Percentiles rank a stretch among this genome's conserved stretches.
phyloP scores from a whole-genome alignment of 176 grass and related monocot species.

The Tillandsia fasciculata region DNA sequence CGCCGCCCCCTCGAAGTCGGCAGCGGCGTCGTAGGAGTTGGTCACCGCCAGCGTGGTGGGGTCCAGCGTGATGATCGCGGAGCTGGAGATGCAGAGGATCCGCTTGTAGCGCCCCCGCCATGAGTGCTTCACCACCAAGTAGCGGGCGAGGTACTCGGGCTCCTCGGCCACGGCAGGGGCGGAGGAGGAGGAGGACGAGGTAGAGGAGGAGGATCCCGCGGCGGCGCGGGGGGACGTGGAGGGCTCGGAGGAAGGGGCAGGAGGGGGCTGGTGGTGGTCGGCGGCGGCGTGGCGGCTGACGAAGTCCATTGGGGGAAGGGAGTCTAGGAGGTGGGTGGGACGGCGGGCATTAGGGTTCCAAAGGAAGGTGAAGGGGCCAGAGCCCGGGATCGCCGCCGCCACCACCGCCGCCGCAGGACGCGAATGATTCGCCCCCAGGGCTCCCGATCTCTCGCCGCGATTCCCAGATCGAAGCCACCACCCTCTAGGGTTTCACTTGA shows the following conservation, averaged over 20 bases:
- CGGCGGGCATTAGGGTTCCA: slow-evolving; percentile 69
- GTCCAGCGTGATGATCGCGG: slow-evolving; percentile 77
- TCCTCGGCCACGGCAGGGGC: slow-evolving; percentile 44
- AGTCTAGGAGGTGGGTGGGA: slow-evolving; percentile 37
- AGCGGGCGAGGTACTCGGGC: slow-evolving; percentile 83
- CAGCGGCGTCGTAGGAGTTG: slow-evolving; percentile 65
- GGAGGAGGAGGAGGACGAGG: slow-evolving; percentile 11
- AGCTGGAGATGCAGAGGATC: slow-evolving; percentile 74
- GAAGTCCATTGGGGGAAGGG: slow-evolving; percentile 70
- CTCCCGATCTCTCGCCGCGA: slow-evolving; percentile 57
- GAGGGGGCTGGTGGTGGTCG: slow-evolving; percentile 22
- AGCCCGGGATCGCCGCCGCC: slow-evolving; percentile 21
- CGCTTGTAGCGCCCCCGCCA: slow-evolving; percentile 88
- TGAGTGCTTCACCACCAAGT: slow-evolving; percentile 86
- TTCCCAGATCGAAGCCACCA: slow-evolving; percentile 3
- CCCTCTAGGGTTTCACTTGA: too few relatives aligned
- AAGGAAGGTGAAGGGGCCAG: slow-evolving; percentile 22
- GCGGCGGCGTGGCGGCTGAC: slow-evolving; percentile 67
- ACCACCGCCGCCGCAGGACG: slow-evolving; percentile 39
- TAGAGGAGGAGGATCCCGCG: neutral
- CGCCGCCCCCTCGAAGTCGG: slow-evolving; percentile 60
- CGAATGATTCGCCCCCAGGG: slow-evolving; percentile 98
- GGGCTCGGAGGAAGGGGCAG: slow-evolving; percentile 12
- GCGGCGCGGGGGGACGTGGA: slow-evolving; percentile 13
- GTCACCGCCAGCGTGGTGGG: slow-evolving; percentile 62